Evolutionary conservation across 495 filamentous ascomycete species (phyloP).

Genomic region (Poronia punctata): DNA sequence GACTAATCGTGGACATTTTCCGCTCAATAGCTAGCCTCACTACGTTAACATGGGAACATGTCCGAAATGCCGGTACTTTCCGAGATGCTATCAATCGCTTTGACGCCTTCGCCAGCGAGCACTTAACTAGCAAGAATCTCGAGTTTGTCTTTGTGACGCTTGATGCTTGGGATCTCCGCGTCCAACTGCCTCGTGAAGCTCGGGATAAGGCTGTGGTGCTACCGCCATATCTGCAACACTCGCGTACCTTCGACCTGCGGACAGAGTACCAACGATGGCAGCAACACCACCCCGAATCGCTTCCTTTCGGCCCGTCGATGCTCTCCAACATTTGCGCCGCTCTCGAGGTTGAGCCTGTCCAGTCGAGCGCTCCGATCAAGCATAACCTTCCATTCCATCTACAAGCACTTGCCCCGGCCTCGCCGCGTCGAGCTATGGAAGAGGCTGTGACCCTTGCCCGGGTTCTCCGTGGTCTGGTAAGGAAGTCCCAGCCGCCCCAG

Average conservation of each 20-base stretch:
- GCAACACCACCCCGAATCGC: slow-evolving; percentile 91
- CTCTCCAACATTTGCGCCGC: slow-evolving; percentile 94
- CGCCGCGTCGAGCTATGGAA: slow-evolving; percentile 95
- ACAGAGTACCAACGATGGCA: slow-evolving; percentile 99
- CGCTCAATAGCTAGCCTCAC: slow-evolving; percentile 75
- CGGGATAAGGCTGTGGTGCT: slow-evolving; percentile 96
- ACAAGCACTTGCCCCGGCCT: slow-evolving; percentile 91
- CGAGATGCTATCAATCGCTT: slow-evolving; percentile 93
- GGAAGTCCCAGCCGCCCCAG: slow-evolving; percentile 89
- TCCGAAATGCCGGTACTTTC: slow-evolving; percentile 92
- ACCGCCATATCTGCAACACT: slow-evolving; percentile 95
- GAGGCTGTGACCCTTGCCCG: slow-evolving; percentile 90
- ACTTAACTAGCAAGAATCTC: slow-evolving; percentile 73
- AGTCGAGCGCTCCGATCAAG: slow-evolving; percentile 95
- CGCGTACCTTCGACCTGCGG: slow-evolving; percentile 89
- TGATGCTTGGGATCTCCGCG: slow-evolving; percentile 96
- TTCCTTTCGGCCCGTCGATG: slow-evolving; percentile 92
- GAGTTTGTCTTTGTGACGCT: slow-evolving; percentile 98
- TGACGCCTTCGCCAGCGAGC: slow-evolving; percentile 84
- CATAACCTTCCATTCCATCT: slow-evolving; percentile 97
- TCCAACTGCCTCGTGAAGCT: slow-evolving; percentile 93
- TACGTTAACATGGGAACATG: slow-evolving; percentile 97
- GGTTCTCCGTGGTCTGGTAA: slow-evolving; percentile 83
- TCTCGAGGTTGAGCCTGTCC: slow-evolving; percentile 92
- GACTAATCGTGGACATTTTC: slow-evolving; percentile 6